Base-by-base conservation (phyloP, 2,329 filamentous ascomycete species). In the Colletotrichum sp. region DNA sequence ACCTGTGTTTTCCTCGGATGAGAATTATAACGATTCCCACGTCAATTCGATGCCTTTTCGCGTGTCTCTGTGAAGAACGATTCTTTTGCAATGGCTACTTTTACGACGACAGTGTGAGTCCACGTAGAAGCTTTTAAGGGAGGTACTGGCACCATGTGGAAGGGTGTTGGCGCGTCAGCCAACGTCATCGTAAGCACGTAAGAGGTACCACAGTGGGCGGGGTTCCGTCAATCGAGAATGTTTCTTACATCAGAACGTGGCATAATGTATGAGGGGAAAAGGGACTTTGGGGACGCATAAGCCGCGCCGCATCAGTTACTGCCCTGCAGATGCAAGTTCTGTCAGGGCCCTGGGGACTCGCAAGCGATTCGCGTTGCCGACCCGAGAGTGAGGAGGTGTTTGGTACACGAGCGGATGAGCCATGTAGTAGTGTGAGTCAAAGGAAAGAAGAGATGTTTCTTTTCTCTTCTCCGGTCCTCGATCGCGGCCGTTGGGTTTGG, bases 21-120 rank as follows among this genome's bases (percentile, higher is more conserved):
- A 70, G 24, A 61, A 70, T 55, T 57, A 36, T 66, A 55, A 73
- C 5, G 57, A 72, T 69, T 57, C 66, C 57, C 16, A 69, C 57
- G 65, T 69, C 47, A 21, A 47, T n/a, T 43, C 0, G 21, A 31
- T 33, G 13, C 1, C 29, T 43, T n/a, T 33, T 24, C n/a, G 15
- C 21, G 21, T 55, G 51, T 21, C 7, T 21, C n/a, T 55, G n/a
- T 6, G n/a, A 47, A 47, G 16, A 27, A 27, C 24, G 24, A 27
- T 6, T 27, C 24, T 27, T 27, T 27, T 27, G 24, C 24, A 27
- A 27, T 27, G 24, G 24, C 24, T 27, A 27, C 24, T 27, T 27
- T 27, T 27, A 27, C 4, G 24, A 27, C 24, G 24, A 27, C 24
- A 27, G 24, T 27, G 24, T 27, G 38, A 43, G 38, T 11, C 1